phyloP scores from a whole-genome alignment of 2,329 filamentous ascomycete species.

The Aureobasidium leucospermi region DNA sequence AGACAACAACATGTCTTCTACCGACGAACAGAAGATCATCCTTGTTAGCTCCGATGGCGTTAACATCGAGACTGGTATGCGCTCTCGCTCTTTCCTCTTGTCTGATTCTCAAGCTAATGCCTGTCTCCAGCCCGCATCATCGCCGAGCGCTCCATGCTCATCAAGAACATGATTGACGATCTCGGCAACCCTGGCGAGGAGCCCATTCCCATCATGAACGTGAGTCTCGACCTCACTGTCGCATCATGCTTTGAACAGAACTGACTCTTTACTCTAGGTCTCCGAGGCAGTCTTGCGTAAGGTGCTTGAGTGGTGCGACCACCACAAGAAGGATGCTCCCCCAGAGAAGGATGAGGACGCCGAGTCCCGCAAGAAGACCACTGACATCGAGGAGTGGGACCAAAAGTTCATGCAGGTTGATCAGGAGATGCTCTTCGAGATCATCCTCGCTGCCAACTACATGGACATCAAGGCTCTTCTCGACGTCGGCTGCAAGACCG shows the following conservation, averaged over 20 bases:
- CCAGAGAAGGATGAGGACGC: slow-evolving; percentile 78
- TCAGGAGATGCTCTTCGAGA: slow-evolving; percentile 99
- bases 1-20: slow-evolving; percentile 26
- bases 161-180: slow-evolving; percentile 98
- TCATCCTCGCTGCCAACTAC: slow-evolving; percentile 96
- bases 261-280: slow-evolving; percentile 42
- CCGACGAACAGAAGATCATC: slow-evolving; percentile 31
- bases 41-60: slow-evolving; percentile 41
- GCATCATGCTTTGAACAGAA: neutral
- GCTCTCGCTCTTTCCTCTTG: slow-evolving; percentile 13
- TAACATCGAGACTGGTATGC: slow-evolving; percentile 35
- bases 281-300: slow-evolving; percentile 91
- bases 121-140: slow-evolving; percentile 62
- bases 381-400: slow-evolving; percentile 98
- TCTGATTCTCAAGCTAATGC: slow-evolving; percentile 16
- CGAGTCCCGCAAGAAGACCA: slow-evolving; percentile 94
- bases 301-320: slow-evolving; percentile 96
- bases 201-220: slow-evolving; percentile 80
- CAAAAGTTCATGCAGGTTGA: slow-evolving; percentile 99
- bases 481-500: slow-evolving; percentile 97
- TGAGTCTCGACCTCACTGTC: slow-evolving; percentile 24
- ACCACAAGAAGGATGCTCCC: slow-evolving; percentile 86
- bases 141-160: slow-evolving; percentile 84
- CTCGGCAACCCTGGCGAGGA: slow-evolving; percentile 59
- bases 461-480: slow-evolving; percentile 97